Conservation (phyloP, 106 monocot species). For the Acorus gramineus region DNA sequence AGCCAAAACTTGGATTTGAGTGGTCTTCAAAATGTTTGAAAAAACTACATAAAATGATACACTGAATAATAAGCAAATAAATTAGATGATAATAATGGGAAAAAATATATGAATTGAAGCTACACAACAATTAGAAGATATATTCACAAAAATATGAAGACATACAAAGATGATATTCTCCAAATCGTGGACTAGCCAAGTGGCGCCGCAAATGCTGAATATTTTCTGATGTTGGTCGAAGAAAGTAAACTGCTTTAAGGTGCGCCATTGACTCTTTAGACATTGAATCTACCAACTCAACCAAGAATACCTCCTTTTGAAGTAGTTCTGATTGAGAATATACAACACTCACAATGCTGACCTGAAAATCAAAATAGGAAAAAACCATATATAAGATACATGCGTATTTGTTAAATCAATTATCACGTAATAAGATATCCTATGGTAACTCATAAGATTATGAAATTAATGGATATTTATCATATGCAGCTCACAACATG, state of each 20-base stretch:
- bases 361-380: slow-evolving; percentile 36
- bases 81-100: neutral
- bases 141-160: slow-evolving; percentile 1
- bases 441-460: too few species aligned
- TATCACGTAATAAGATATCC: too few species aligned
- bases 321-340: slow-evolving; percentile 90
- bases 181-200: slow-evolving; percentile 74
- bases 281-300: slow-evolving; percentile 70
- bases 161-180: slow-evolving; percentile 97
- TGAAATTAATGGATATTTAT: too few species aligned
- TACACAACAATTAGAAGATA: neutral
- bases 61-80: slow-evolving; percentile 6
- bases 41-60: slow-evolving; percentile 39
- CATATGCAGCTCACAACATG: too few species aligned
- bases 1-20: slow-evolving; percentile 93
- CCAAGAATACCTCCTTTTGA: slow-evolving; percentile 95
- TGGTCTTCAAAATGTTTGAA: slow-evolving; percentile 87
- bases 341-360: slow-evolving; percentile 92
- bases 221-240: slow-evolving; percentile 90
- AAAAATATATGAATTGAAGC: neutral
- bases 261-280: slow-evolving; percentile 90
- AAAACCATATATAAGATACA: neutral
- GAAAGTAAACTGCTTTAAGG: slow-evolving; percentile 93
- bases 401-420: too few species aligned
- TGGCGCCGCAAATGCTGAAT: slow-evolving; percentile 84